Conservation (phyloP, 345 rosid genomes). For the Dovyalis caffra region DNA sequence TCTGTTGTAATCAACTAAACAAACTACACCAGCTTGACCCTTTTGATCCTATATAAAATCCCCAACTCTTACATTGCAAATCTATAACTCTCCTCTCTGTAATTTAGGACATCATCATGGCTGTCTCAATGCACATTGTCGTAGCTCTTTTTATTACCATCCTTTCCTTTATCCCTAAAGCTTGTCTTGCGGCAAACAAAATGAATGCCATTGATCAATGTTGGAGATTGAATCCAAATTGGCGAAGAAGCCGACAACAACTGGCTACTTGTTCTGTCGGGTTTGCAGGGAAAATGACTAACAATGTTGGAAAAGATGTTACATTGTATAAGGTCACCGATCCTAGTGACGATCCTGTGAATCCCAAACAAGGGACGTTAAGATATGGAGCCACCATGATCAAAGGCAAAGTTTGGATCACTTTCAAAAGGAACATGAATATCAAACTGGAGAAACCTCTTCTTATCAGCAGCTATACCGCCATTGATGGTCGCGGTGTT, state of each 20-base stretch:
- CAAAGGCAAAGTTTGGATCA: conserved; percentile 63
- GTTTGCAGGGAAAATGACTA: conserved; percentile 61
- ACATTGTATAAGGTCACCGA: conserved; percentile 52
- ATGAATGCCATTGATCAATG: conserved; percentile 73
- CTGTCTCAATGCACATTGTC: neutral
- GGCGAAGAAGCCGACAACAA: conserved; percentile 49
- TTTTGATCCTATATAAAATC: neutral
- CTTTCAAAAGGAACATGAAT: conserved; percentile 58
- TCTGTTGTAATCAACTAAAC: neutral
- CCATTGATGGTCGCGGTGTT: conserved; percentile 72
- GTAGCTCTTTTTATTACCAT: conserved; percentile 8
- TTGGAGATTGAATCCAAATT: conserved; percentile 49
- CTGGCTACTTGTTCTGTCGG: conserved; percentile 65
- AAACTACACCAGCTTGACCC: neutral
- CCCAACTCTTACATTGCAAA: neutral
- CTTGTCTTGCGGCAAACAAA: conserved; percentile 8
- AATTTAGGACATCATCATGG: conserved; percentile 23
- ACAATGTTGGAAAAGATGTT: conserved; percentile 50
- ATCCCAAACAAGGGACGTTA: conserved; percentile 62
- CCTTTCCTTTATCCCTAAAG: conserved; percentile 1
- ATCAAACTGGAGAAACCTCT: conserved; percentile 56
- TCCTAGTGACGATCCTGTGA: conserved; percentile 60
- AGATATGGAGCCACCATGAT: conserved; percentile 63
- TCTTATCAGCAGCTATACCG: conserved; percentile 59
- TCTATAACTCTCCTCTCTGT: neutral